Percentiles rank a stretch among this genome's conserved stretches.
phyloP scores from a whole-genome alignment of 257 asterid species.

The Lithospermum erythrorhizon region DNA sequence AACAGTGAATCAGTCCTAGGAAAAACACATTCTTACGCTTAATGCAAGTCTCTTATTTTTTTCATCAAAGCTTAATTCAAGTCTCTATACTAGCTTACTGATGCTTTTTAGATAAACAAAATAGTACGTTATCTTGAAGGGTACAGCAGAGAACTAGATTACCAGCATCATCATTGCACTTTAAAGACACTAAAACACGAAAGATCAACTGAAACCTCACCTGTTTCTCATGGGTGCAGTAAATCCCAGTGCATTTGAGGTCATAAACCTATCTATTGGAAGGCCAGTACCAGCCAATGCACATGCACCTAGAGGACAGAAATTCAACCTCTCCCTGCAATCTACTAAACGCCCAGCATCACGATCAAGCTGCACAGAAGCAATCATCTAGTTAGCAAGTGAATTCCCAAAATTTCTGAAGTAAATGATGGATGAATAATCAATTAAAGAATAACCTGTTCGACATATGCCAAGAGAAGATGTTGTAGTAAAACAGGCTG shows the following conservation, averaged over 20 bases:
- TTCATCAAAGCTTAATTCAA: too few relatives aligned
- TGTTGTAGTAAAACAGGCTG: constrained; percentile 95
- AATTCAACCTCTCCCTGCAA: constrained; percentile 71
- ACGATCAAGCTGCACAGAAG: constrained; percentile 74
- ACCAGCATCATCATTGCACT: not conserved
- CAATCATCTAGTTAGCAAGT: constrained; percentile 13
- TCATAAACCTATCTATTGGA: constrained; percentile 95
- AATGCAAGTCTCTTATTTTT: not conserved
- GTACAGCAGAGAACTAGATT: not conserved
- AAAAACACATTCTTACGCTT: not conserved
- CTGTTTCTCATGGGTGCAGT: constrained; percentile 94
- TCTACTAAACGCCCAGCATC: constrained; percentile 80
- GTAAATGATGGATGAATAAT: not conserved
- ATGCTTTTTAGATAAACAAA: not conserved
- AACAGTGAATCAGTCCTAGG: not conserved
- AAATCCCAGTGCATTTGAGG: constrained; percentile 85
- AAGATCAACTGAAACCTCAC: constrained; percentile 21
- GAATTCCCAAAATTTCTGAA: not conserved
- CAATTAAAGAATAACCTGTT: constrained; percentile 40
- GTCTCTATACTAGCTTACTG: not conserved
- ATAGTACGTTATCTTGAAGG: not conserved
- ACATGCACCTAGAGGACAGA: constrained; percentile 95
- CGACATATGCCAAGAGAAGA: constrained; percentile 87
- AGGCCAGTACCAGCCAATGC: constrained; percentile 98
- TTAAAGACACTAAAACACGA: not conserved